Evolutionary conservation across 1,284 basidiomycete species (phyloP), one percentile per base, ranked within the genome.

Genomic region (Ceratobasidium sp.): DNA sequence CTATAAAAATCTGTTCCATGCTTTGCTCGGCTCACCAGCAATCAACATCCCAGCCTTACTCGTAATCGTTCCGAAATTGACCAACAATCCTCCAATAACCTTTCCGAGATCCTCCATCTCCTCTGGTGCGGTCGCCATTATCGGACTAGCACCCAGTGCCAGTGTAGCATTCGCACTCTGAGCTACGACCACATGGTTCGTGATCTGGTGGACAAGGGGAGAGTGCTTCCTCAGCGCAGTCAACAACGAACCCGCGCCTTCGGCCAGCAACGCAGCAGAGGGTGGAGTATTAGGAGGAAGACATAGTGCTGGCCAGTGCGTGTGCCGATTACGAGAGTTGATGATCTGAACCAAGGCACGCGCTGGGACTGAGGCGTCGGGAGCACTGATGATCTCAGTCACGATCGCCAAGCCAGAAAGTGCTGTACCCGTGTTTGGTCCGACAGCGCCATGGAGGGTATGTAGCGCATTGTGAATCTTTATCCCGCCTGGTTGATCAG

Each of bases 131-230:
- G 91, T 91, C 5, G 94, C 92, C 96, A 98, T 98, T 80, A 98
- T 97, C 0, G 96, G 96, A 67, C 93, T 95, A 14, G 91, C 94
- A 41, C 93, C 92, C 5, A 98, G 81, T 0, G 95, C 94, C 9
- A 98, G 86, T 0, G 96, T 96, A 1, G 93, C 88, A 80, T 98
- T 98, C 21, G 96, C 95, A 1, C 92, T 94, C 83, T 97, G 94
- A 41, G 91, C 96, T 23, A 91, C 90, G 30, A 95, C 95, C 41
- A 98, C 96, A 64, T 87, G 90, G 78, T 97, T 97, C 1, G 96
- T 97, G 77, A 97, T 95, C 91, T 96, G 77, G 78, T 96, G 94
- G 21, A 96, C 85, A 16, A 96, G 83, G 0, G 94, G 94, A 16
- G 84, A 87, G 91, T 16, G 83, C 81, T 4, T 77, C 21, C 49